phyloP scores from a whole-genome alignment of 257 asterid species.

The Nicotiana tomentosiformis region DNA sequence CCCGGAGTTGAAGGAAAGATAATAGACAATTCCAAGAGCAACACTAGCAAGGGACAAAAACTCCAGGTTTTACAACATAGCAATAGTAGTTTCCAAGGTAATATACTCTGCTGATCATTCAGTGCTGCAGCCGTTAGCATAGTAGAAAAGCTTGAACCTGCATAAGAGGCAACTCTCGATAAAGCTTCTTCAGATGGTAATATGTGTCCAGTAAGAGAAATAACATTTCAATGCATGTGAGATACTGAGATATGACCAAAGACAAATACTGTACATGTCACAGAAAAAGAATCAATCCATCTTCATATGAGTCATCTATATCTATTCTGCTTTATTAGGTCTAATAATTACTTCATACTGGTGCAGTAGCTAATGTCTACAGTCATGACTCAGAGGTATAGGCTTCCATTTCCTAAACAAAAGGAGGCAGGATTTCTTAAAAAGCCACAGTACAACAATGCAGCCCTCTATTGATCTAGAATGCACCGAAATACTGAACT shows the following conservation, averaged over 20 bases:
- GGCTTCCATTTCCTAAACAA: background rate
- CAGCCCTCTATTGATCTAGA: background rate
- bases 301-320: background rate
- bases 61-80: constrained; percentile 77
- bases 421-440: background rate
- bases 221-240: background rate
- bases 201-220: background rate
- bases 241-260: too few species aligned
- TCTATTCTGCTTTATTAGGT: background rate
- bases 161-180: constrained; percentile 1
- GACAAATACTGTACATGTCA: too few species aligned
- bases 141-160: constrained; percentile 91
- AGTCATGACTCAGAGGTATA: background rate
- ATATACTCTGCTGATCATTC: constrained; percentile 65
- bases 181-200: background rate
- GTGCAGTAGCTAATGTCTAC: too few species aligned
- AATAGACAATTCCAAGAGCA: constrained; percentile 63
- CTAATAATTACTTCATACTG: too few species aligned
- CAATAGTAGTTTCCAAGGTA: constrained; percentile 62
- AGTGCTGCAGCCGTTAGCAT: constrained; percentile 85
- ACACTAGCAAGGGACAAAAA: constrained; percentile 73
- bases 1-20: constrained; percentile 33
- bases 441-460: background rate
- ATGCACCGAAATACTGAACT: background rate
- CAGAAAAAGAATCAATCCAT: too few species aligned